phyloP scores from a whole-genome alignment of 371 early-diverging fungal species.

The Blakeslea trispora region DNA sequence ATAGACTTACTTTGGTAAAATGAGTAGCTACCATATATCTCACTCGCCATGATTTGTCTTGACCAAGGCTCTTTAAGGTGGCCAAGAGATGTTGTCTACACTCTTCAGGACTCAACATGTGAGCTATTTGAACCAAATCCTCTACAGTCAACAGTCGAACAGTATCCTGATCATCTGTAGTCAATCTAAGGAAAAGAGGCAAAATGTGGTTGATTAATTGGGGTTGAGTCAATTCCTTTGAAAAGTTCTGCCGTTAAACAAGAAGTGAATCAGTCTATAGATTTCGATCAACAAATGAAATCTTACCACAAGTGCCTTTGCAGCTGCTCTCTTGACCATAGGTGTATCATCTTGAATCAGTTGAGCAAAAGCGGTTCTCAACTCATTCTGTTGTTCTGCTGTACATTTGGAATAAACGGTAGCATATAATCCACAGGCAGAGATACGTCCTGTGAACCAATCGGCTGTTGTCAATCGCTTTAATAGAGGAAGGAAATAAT shows the following conservation, averaged over 20 bases:
- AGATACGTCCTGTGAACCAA: conserved; percentile 97
- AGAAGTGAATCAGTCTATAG: too few species aligned
- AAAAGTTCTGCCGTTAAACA: conserved; percentile 20
- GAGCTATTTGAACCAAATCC: conserved; percentile 86
- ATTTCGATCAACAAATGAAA: background rate
- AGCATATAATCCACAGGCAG: conserved; percentile 92
- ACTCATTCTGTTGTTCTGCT: conserved; percentile 78
- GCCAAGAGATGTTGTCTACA: conserved; percentile 72
- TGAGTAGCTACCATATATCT: conserved; percentile 97
- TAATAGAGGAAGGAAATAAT: conserved; percentile 86
- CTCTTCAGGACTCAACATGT: conserved; percentile 78
- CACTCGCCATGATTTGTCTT: conserved; percentile 97
- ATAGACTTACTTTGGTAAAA: conserved; percentile 73
- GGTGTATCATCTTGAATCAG: conserved; percentile 97
- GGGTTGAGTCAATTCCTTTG: conserved; percentile 62
- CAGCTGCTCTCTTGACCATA: conserved; percentile 96
- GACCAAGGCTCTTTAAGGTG: conserved; percentile 74
- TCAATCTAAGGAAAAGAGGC: conserved; percentile 78
- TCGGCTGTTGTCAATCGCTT: conserved; percentile 91
- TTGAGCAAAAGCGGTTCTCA: conserved; percentile 75
- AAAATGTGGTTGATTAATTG: conserved; percentile 66
- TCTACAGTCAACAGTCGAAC: conserved; percentile 95
- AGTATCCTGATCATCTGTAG: conserved; percentile 94
- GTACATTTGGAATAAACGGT: conserved; percentile 74
- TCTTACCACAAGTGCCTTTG: conserved; percentile 82